Percentiles rank a stretch among this genome's conserved stretches.
These are phyloP conservation scores for Prunus campanulata DNA, from an alignment of 306 rosid genomes.

Conservation along the genomic window DNA sequence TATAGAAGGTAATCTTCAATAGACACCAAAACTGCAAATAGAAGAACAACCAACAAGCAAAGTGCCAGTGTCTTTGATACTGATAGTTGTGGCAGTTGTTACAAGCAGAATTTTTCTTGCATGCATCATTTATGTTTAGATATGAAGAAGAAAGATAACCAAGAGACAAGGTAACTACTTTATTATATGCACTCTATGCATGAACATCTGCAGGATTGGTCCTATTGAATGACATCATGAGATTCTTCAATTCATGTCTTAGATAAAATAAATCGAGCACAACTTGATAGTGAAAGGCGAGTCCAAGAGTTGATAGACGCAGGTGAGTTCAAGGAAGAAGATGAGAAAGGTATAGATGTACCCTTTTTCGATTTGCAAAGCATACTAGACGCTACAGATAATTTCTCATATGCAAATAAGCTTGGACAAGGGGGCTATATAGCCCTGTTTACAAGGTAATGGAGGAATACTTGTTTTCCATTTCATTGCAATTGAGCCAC, in stretches of 20 bases:
- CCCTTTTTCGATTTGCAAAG: conserved; percentile 52
- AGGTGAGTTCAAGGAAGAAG: conserved; percentile 41
- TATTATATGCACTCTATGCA: not conserved
- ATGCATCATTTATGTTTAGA: conserved; percentile 25
- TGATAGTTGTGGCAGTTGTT: conserved; percentile 30
- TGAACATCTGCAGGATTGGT: not conserved
- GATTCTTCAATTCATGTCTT: not conserved
- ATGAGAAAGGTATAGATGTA: conserved; percentile 41
- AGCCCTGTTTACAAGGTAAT: conserved; percentile 71
- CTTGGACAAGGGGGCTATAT: conserved; percentile 69
- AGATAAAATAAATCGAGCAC: conserved; percentile 1
- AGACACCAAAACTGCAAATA: no score
- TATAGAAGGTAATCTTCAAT: not conserved
- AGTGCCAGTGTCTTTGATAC: not conserved
- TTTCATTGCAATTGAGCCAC: not conserved
- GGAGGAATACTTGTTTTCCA: no score
- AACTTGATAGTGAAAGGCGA: conserved; percentile 25
- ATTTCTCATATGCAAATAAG: conserved; percentile 51
- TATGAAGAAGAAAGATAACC: conserved; percentile 35
- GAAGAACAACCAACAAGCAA: conserved; percentile 8
- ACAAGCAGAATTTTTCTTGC: conserved; percentile 26
- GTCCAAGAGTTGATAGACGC: conserved; percentile 42
- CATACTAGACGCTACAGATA: conserved; percentile 48
- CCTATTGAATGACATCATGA: not conserved
- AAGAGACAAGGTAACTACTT: conserved; percentile 41